Percentiles rank a stretch among this genome's conserved stretches.
Evolutionary conservation across 140 eudicot genomes (phyloP).

Genomic region (Stevia rebaudiana): DNA sequence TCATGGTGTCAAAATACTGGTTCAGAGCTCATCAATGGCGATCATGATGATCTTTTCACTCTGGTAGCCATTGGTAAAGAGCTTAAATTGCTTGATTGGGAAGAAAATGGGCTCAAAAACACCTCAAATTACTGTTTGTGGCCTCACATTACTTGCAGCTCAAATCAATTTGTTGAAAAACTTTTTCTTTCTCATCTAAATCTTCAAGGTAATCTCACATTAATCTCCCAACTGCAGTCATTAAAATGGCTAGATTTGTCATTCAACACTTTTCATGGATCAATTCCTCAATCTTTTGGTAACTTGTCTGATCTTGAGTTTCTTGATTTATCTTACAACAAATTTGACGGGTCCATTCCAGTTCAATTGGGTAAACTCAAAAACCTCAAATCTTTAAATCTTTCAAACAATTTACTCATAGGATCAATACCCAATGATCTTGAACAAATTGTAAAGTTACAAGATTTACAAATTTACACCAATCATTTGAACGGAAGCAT

Average conservation of each 20-base stretch:
- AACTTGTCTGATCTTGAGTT: constrained; percentile 70
- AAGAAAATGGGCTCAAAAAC: constrained; percentile 28
- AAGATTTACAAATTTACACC: constrained; percentile 58
- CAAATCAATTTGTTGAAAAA: constrained; percentile 56
- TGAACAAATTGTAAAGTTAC: constrained; percentile 50
- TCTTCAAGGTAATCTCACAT: constrained; percentile 85
- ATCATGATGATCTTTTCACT: constrained; percentile 28
- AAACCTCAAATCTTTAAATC: constrained; percentile 63
- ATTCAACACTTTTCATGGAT: constrained; percentile 63
- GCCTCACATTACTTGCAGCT: constrained; percentile 68
- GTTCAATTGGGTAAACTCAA: constrained; percentile 49
- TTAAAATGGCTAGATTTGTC: constrained; percentile 92
- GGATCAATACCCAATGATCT: constrained; percentile 81
- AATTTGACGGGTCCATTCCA: constrained; percentile 67
- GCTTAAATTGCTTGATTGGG: constrained; percentile 62
- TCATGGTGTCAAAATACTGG: constrained; percentile 36
- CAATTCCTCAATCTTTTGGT: constrained; percentile 64
- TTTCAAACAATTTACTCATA: constrained; percentile 59
- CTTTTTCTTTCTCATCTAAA: constrained; percentile 70
- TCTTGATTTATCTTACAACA: constrained; percentile 95
- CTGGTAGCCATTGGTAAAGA: constrained; percentile 62
- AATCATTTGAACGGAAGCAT: constrained; percentile 72
- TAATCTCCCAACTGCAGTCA: constrained; percentile 64
- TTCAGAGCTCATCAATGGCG: constrained; percentile 38
- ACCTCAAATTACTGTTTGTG: constrained; percentile 68